These are phyloP conservation scores for Phytophthora macrochlamydospora DNA, from an alignment of 352 stramenopile genomes.

Conservation along the genomic window DNA sequence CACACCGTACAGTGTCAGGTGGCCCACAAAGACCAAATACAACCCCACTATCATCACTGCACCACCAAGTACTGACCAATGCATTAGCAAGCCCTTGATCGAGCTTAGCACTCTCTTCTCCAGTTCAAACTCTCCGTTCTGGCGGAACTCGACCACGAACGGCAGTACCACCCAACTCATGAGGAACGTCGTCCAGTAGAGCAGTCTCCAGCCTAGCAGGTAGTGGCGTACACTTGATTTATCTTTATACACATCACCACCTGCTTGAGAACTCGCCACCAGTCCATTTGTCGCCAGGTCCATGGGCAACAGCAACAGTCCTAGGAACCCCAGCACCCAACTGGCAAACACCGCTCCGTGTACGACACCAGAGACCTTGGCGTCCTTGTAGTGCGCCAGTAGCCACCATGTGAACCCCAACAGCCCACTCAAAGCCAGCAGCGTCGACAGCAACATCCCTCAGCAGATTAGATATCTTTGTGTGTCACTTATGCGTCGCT, in stretches of 20 bases:
- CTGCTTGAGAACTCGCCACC: slow-evolving; percentile 3
- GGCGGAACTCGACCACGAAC: slow-evolving; percentile 62
- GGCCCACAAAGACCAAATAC: slow-evolving; percentile 66
- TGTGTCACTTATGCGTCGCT: slow-evolving; percentile 19
- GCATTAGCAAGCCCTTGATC: slow-evolving; percentile 48
- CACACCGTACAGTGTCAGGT: slow-evolving; percentile 56
- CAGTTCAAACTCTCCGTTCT: slow-evolving; percentile 66
- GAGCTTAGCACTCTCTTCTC: slow-evolving; percentile 43
- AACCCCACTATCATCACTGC: slow-evolving; percentile 30
- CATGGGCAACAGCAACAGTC: slow-evolving; percentile 63
- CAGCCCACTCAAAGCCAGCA: slow-evolving; percentile 49
- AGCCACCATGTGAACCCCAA: slow-evolving; percentile 69
- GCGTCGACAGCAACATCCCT: slow-evolving; percentile 50
- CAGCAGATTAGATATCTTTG: background rate
- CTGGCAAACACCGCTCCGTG: slow-evolving; percentile 56
- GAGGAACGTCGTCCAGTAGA: slow-evolving; percentile 75
- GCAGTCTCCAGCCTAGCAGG: slow-evolving; percentile 47
- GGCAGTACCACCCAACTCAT: slow-evolving; percentile 70
- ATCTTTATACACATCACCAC: background rate
- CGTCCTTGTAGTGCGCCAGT: slow-evolving; percentile 61
- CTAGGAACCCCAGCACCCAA: slow-evolving; percentile 69
- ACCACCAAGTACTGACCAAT: slow-evolving; percentile 58
- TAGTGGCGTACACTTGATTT: slow-evolving; percentile 20
- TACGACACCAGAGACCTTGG: slow-evolving; percentile 38
- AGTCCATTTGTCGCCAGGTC: slow-evolving; percentile 56